Percentiles rank a stretch among this genome's conserved stretches.
Conservation (phyloP, 108 stramenopile genomes). For the Fragilaria crotonensis region DNA sequence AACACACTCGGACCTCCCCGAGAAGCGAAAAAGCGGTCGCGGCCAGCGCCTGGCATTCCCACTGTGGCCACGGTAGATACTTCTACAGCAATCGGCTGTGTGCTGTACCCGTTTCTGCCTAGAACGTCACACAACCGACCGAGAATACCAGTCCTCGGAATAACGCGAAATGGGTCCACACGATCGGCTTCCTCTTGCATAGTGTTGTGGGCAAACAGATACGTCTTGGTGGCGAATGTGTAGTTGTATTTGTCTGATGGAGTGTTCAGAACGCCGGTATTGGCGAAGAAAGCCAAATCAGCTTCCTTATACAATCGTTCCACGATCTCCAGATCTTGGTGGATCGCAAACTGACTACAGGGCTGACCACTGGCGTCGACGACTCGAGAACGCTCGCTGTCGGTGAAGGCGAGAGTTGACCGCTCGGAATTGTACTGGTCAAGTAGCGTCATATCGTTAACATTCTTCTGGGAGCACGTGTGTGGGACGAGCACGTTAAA, state of each 20-base stretch:
- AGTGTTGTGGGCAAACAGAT: slow-evolving; percentile 54
- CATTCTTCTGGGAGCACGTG: slow-evolving; percentile 6
- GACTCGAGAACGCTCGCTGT: slow-evolving; percentile 5
- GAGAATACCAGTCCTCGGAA: slow-evolving; percentile 27
- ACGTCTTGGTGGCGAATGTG: slow-evolving; percentile 2
- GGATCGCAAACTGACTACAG: slow-evolving; percentile 35
- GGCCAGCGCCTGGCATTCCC: too few species aligned
- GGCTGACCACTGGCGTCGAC: slow-evolving; percentile 23
- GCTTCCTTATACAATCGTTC: slow-evolving; percentile 26
- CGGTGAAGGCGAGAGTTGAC: slow-evolving; percentile 15
- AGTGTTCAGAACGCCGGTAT: slow-evolving; percentile 23
- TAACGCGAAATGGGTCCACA: slow-evolving; percentile 26
- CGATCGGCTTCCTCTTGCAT: slow-evolving; percentile 28
- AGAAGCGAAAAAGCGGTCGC: too few species aligned
- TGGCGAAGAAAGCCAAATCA: slow-evolving; percentile 37
- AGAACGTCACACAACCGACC: slow-evolving; percentile 5
- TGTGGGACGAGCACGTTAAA: slow-evolving; percentile 34
- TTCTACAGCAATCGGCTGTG: too few species aligned
- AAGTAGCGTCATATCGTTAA: slow-evolving; percentile 7
- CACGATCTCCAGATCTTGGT: slow-evolving; percentile 15
- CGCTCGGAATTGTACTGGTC: slow-evolving; percentile 24
- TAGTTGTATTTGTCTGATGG: slow-evolving; percentile 17
- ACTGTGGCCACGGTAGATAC: too few species aligned
- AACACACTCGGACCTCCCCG: too few species aligned
- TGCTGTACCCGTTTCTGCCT: too few species aligned